These are phyloP conservation scores for Onygenales sp. DNA, from an alignment of 2,329 filamentous ascomycete species.

Conservation along the genomic window DNA sequence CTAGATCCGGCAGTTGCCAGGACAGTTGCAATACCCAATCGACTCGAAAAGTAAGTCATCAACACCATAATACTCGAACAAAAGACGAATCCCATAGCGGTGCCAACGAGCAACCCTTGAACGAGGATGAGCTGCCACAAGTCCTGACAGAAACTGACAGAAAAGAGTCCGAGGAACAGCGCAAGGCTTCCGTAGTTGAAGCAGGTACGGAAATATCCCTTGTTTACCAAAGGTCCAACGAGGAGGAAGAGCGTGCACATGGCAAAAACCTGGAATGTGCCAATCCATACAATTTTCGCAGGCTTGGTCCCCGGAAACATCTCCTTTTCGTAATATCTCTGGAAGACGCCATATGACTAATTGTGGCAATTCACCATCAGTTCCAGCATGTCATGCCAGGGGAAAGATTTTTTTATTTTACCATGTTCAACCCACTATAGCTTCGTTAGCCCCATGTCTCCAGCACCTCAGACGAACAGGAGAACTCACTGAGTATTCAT, in stretches of 20 bases:
- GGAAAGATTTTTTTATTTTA: constrained; percentile 4
- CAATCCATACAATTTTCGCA: constrained; percentile 31
- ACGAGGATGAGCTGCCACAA: constrained; percentile 33
- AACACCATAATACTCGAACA: constrained; percentile 21
- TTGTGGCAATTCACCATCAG: background rate
- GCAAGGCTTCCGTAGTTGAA: constrained; percentile 19
- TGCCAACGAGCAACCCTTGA: constrained; percentile 25
- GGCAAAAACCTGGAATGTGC: constrained; percentile 33
- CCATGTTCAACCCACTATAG: constrained; percentile 23
- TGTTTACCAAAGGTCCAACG: constrained; percentile 27
- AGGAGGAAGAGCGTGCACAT: constrained; percentile 30
- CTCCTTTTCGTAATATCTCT: constrained; percentile 29
- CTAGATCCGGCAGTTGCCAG: constrained; percentile 24
- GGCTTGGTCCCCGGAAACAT: constrained; percentile 17
- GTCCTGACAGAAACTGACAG: constrained; percentile 27
- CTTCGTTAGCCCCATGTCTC: background rate
- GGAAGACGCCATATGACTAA: constrained; percentile 31
- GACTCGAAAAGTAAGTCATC: constrained; percentile 26
- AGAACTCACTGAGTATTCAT: constrained; percentile 24
- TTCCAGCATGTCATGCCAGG: background rate
- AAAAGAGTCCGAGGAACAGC: constrained; percentile 31
- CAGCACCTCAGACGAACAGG: background rate
- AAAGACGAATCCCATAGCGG: constrained; percentile 24
- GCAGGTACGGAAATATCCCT: constrained; percentile 25
- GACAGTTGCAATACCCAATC: constrained; percentile 23